Percentiles rank a stretch among this genome's conserved stretches.
These are phyloP conservation scores for Backusella sp. DNA, from an alignment of 192 early-diverging fungal species.

Conservation along the genomic window DNA sequence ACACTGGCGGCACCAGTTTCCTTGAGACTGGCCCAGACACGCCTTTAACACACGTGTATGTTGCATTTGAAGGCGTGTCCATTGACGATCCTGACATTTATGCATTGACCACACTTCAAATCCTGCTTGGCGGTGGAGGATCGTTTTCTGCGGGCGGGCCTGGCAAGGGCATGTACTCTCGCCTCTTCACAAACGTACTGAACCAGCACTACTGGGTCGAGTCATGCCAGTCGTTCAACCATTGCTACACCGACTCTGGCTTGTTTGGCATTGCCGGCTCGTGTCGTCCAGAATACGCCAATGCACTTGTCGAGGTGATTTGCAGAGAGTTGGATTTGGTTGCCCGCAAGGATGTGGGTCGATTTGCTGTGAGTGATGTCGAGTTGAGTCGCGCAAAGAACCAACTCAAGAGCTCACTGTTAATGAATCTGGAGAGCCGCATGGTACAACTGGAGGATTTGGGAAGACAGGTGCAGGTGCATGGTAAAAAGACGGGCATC, in stretches of 20 bases:
- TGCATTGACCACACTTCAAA: constrained; percentile 85
- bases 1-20: constrained; percentile 81
- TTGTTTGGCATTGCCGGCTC: constrained; percentile 92
- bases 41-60: constrained; percentile 83
- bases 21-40: constrained; percentile 61
- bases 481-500: constrained; percentile 73
- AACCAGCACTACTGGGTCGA: constrained; percentile 96
- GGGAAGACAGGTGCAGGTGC: constrained; percentile 78
- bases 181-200: constrained; percentile 92
- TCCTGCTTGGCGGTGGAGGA: constrained; percentile 93
- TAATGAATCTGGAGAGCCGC: constrained; percentile 93
- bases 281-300: constrained; percentile 75
- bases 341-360: constrained; percentile 42
- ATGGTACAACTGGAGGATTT: constrained; percentile 95
- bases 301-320: constrained; percentile 77
- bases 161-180: constrained; percentile 98
- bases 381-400: constrained; percentile 92
- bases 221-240: constrained; percentile 90
- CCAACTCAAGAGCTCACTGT: constrained; percentile 86
- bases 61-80: constrained; percentile 85
- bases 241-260: constrained; percentile 86
- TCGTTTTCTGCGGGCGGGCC: constrained; percentile 97
- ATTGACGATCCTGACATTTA: constrained; percentile 90
- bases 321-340: constrained; percentile 78
- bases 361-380: constrained; percentile 43